phyloP scores from a whole-genome alignment of 805 yeast genomes.

The Pichia exigua region DNA sequence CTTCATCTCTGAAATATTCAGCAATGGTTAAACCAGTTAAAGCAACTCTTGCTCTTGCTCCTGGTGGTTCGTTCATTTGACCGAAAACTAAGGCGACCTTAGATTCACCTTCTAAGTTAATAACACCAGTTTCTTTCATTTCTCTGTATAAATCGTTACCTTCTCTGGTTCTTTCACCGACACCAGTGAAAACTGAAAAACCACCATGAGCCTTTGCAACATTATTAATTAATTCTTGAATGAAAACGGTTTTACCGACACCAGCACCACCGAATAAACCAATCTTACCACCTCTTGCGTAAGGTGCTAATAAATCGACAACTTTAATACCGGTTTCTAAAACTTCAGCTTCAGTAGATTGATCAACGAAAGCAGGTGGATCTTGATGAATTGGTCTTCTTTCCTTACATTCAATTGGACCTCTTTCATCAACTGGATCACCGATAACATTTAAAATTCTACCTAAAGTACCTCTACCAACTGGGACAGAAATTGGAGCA shows the following conservation, averaged over 20 bases:
- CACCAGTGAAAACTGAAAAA: slow-evolving; percentile 99
- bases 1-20: slow-evolving; percentile 99
- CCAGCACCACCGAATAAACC: slow-evolving; percentile 99
- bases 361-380: slow-evolving; percentile 93
- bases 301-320: slow-evolving; percentile 97
- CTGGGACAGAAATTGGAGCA: slow-evolving; percentile 97
- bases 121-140: slow-evolving; percentile 99
- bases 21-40: slow-evolving; percentile 99
- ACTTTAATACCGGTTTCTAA: slow-evolving; percentile 99
- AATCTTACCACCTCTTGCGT: slow-evolving; percentile 99
- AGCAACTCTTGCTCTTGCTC: slow-evolving; percentile 99
- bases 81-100: slow-evolving; percentile 99
- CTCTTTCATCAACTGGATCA: slow-evolving; percentile 99
- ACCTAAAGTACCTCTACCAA: slow-evolving; percentile 98
- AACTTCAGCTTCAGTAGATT: slow-evolving; percentile 96
- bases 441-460: slow-evolving; percentile 97
- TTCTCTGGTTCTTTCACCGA: slow-evolving; percentile 99
- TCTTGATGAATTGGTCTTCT: slow-evolving; percentile 99
- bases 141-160: slow-evolving; percentile 99
- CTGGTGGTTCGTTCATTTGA: slow-evolving; percentile 99
- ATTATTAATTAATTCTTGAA: slow-evolving; percentile 99
- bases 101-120: slow-evolving; percentile 98
- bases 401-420: slow-evolving; percentile 88
- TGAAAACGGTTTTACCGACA: slow-evolving; percentile 99
- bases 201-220: slow-evolving; percentile 99